These are phyloP conservation scores for Grigorovia transvaalensis DNA, from an alignment of 805 yeast genomes.

Conservation along the genomic window DNA sequence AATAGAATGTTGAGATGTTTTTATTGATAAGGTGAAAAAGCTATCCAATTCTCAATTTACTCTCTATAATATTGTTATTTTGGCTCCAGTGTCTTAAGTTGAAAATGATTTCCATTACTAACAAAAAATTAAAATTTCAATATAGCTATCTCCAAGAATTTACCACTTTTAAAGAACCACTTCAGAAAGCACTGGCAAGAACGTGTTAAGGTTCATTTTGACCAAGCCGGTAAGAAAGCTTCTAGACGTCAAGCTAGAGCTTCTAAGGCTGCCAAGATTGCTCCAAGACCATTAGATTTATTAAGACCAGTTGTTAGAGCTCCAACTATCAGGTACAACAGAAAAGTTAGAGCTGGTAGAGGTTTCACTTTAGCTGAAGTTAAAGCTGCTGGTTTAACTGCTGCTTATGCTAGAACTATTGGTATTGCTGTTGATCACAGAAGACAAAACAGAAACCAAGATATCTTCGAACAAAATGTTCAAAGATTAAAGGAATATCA, in stretches of 20 bases:
- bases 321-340: constrained; percentile 98
- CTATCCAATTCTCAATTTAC: too few species aligned
- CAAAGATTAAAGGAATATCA: constrained; percentile 94
- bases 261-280: constrained; percentile 84
- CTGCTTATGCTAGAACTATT: constrained; percentile 94
- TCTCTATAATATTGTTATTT: too few species aligned
- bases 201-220: constrained; percentile 98
- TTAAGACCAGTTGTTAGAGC: constrained; percentile 98
- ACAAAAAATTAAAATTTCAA: neutral
- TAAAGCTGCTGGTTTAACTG: constrained; percentile 91
- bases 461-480: constrained; percentile 89
- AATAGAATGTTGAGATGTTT: too few species aligned
- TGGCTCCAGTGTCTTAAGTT: too few species aligned
- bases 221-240: constrained; percentile 99
- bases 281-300: constrained; percentile 95
- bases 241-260: constrained; percentile 94
- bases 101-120: too few species aligned
- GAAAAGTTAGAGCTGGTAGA: constrained; percentile 99
- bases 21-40: too few species aligned
- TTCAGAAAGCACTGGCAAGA: constrained; percentile 99
- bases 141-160: constrained; percentile 94
- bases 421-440: constrained; percentile 99
- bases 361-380: constrained; percentile 98
- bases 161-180: constrained; percentile 98
- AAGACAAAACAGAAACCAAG: constrained; percentile 96